phyloP scores from a whole-genome alignment of 2,329 filamentous ascomycete species.

The Trichoderma endophyticum region DNA sequence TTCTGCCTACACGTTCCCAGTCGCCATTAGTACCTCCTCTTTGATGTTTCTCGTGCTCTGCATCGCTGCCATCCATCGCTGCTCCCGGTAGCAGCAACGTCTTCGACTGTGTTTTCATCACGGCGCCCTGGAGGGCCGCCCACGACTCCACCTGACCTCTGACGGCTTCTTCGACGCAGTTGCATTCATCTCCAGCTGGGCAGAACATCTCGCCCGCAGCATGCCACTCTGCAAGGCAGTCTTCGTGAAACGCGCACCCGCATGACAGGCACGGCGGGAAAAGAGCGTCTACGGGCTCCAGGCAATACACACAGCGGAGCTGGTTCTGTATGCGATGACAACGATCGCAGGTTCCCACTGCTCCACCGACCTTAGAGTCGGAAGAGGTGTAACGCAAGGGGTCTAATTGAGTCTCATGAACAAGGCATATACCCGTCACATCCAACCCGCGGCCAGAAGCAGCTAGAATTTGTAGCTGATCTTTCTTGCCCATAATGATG shows the following conservation, averaged over 20 bases:
- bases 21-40: slow-evolving; percentile 19
- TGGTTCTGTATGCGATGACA: slow-evolving; percentile 56
- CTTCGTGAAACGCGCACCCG: slow-evolving; percentile 59
- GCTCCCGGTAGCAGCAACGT: slow-evolving; percentile 30
- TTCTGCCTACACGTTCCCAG: slow-evolving; percentile 30
- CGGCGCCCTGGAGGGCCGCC: slow-evolving; percentile 45
- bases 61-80: slow-evolving; percentile 29
- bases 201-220: slow-evolving; percentile 54
- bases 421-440: slow-evolving; percentile 59
- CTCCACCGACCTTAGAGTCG: slow-evolving; percentile 41
- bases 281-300: slow-evolving; percentile 57
- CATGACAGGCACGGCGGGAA: slow-evolving; percentile 62
- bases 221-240: slow-evolving; percentile 59
- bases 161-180: slow-evolving; percentile 56
- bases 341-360: slow-evolving; percentile 48
- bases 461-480: slow-evolving; percentile 49
- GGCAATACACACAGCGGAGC: slow-evolving; percentile 60
- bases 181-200: slow-evolving; percentile 63
- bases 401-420: slow-evolving; percentile 61
- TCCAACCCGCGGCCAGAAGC: slow-evolving; percentile 57
- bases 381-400: slow-evolving; percentile 49
- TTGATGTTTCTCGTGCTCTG: slow-evolving; percentile 25
- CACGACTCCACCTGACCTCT: slow-evolving; percentile 60
- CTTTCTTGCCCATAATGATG: slow-evolving; percentile 56
- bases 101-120: slow-evolving; percentile 33